Evolutionary conservation across 176 grass and related monocot genomes (phyloP).

Genomic region (Zoysia pacifica): DNA sequence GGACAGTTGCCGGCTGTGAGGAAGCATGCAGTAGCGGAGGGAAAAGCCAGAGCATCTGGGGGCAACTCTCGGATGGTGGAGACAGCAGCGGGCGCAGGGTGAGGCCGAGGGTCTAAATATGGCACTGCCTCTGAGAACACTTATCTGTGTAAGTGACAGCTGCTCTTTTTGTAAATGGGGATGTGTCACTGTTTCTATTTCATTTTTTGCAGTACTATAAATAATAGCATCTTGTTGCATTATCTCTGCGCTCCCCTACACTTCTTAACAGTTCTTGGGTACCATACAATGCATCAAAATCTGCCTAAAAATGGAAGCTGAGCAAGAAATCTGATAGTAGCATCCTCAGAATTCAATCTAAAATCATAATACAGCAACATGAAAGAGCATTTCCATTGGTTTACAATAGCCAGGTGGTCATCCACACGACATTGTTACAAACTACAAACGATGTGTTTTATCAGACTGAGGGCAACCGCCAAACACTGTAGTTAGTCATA

Average conservation of each 20-base stretch:
- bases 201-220: too few species aligned
- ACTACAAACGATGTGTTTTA: neutral
- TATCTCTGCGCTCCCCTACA: too few species aligned
- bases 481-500: too few species aligned
- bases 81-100: constrained; percentile 79
- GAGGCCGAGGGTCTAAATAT: constrained; percentile 57
- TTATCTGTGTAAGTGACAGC: constrained; percentile 30
- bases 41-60: constrained; percentile 83
- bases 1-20: constrained; percentile 64
- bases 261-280: neutral
- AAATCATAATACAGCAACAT: neutral
- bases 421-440: constrained; percentile 22
- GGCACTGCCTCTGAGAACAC: neutral
- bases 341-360: neutral
- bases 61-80: constrained; percentile 73
- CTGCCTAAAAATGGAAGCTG: neutral
- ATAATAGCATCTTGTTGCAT: too few species aligned
- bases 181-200: neutral
- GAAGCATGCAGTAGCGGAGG: constrained; percentile 73
- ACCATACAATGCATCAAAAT: neutral
- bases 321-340: neutral
- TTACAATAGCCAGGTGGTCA: neutral
- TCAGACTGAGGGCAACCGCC: neutral
- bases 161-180: constrained; percentile 47
- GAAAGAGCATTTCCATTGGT: neutral